Percentiles rank a stretch among this genome's conserved stretches.
These are phyloP conservation scores for Myxozyma mucilagina DNA, from an alignment of 805 yeast species.

Conservation along the genomic window DNA sequence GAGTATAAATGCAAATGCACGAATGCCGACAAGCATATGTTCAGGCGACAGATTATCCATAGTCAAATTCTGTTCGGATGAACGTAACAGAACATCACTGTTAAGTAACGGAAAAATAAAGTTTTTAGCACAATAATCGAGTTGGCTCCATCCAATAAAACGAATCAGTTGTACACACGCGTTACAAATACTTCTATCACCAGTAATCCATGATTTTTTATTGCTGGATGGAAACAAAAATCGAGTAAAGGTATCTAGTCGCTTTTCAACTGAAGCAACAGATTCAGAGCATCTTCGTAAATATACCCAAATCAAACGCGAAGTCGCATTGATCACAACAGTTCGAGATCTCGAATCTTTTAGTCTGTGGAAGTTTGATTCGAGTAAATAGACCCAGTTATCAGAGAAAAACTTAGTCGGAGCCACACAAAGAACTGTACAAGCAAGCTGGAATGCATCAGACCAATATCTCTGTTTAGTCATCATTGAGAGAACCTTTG, in stretches of 20 bases:
- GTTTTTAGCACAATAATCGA: conserved; percentile 77
- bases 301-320: conserved; percentile 87
- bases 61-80: conserved; percentile 44
- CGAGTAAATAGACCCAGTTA: conserved; percentile 71
- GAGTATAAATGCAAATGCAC: conserved; percentile 69
- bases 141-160: conserved; percentile 73
- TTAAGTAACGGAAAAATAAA: conserved; percentile 68
- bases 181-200: conserved; percentile 60
- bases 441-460: conserved; percentile 62
- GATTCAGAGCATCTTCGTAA: conserved; percentile 85
- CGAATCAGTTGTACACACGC: conserved; percentile 75
- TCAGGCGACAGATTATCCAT: conserved; percentile 71
- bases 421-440: conserved; percentile 76
- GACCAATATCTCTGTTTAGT: conserved; percentile 60
- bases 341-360: conserved; percentile 64
- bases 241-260: conserved; percentile 64
- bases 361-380: conserved; percentile 57
- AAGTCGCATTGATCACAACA: conserved; percentile 60
- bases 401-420: conserved; percentile 71
- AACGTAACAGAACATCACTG: conserved; percentile 25
- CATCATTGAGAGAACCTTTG: conserved; percentile 50
- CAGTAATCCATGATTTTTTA: conserved; percentile 74
- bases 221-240: conserved; percentile 49
- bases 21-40: conserved; percentile 64
- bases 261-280: conserved; percentile 79